Conservation (phyloP, 495 filamentous ascomycete species). For the Lophiotrema nucula region DNA sequence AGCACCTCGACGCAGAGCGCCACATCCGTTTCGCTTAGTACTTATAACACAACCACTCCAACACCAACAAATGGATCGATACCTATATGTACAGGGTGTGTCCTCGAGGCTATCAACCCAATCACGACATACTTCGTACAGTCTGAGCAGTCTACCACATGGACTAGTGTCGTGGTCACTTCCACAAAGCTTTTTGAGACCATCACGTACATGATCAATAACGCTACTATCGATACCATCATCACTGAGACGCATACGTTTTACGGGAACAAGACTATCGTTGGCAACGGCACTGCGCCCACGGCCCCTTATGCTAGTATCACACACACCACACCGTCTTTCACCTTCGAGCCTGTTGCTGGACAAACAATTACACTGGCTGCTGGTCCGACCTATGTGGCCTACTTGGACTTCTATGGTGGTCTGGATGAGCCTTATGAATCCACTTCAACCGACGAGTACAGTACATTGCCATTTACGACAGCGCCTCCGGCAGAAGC, state of each 20-base stretch:
- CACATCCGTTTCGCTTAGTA: too few species aligned
- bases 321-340: not conserved
- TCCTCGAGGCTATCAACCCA: slow-evolving; percentile 20
- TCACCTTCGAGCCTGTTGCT: slow-evolving; percentile 2
- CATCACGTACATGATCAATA: slow-evolving; percentile 1
- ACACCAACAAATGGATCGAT: too few species aligned
- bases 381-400: slow-evolving; percentile 22
- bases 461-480: not conserved
- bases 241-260: slow-evolving; percentile 3
- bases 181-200: not conserved
- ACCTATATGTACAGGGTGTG: slow-evolving; percentile 30
- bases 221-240: slow-evolving; percentile 8
- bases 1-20: not conserved
- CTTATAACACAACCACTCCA: too few species aligned
- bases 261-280: slow-evolving; percentile 9
- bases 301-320: too few species aligned
- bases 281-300: slow-evolving; percentile 18
- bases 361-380: not conserved
- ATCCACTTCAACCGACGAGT: not conserved
- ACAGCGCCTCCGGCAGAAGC: not conserved
- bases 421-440: not conserved
- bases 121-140: slow-evolving; percentile 10
- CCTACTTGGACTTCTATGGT: slow-evolving; percentile 14
- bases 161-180: slow-evolving; percentile 14
- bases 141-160: not conserved